Conservation (phyloP, 2,329 filamentous ascomycete genomes). For the Phyllosticta citribraziliensis region DNA sequence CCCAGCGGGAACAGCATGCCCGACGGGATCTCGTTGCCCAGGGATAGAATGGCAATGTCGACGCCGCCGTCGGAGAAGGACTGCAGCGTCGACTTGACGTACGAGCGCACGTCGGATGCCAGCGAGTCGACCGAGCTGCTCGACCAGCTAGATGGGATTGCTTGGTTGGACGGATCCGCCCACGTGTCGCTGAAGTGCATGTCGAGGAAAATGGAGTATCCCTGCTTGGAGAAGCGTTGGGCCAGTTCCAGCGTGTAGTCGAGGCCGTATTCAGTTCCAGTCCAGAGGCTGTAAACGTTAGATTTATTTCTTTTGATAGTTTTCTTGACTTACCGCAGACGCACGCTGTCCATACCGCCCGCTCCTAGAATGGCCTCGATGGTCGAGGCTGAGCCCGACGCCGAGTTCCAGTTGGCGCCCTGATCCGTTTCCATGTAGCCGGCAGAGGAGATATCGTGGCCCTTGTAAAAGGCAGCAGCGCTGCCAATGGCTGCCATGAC, state of each 20-base stretch:
- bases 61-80: conserved; percentile 48
- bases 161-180: conserved; percentile 58
- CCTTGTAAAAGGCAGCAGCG: conserved; percentile 2
- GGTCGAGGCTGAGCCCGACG: neutral
- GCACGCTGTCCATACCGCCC: conserved; percentile 10
- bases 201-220: conserved; percentile 52
- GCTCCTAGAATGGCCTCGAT: conserved; percentile 5
- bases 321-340: conserved; percentile 2
- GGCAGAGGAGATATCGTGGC: conserved; percentile 9
- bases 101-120: conserved; percentile 56
- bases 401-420: conserved; percentile 1
- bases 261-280: conserved; percentile 55
- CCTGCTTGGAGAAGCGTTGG: conserved; percentile 52
- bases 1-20: conserved; percentile 61
- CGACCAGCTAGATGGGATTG: conserved; percentile 54
- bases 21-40: conserved; percentile 63
- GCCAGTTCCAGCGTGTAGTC: conserved; percentile 62
- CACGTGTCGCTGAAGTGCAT: conserved; percentile 61
- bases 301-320: neutral
- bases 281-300: conserved; percentile 48
- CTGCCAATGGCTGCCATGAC: conserved; percentile 2
- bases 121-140: conserved; percentile 48
- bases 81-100: conserved; percentile 54
- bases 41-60: conserved; percentile 52
- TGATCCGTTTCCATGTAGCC: conserved; percentile 6